Base-by-base conservation (phyloP, 2,329 filamentous ascomycete species). In the Leptographium galeiforme region DNA sequence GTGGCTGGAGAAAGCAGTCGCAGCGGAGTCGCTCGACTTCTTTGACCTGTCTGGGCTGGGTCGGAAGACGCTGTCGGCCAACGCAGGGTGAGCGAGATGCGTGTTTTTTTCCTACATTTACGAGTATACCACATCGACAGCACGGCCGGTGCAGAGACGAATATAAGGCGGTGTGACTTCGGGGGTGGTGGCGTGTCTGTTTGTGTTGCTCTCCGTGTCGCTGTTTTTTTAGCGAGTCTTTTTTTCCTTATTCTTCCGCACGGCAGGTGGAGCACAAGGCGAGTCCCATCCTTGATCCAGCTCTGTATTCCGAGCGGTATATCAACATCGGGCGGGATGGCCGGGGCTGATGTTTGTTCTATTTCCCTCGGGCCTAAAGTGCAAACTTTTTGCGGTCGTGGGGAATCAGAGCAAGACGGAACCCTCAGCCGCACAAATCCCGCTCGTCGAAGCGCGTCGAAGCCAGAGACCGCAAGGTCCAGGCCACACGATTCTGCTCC, bases 231-330 rank as follows among this genome's bases (percentile, higher is more conserved):
- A 51, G 50, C 56, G 52, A 40, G 49, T 56, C 2, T 48, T 43
- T 36, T 50, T 36, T 49, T 46, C 45, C 33, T 44, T 30, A 30
- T 40, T 51, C 46, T 48, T 52, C 78, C 81, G 81, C 81, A 81
- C 78, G 79, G 79, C 79, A 79, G 81, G 81, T 84, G 81, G 80
- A 84, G 81, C 79, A 78, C 80, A 84, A 84, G 81, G 81, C 78
- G 79, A 84, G 81, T 81, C 66, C 72, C 71, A 79, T 84, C 81
- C 81, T 84, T 84, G 80, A 75, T 63, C 65, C 70, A 73, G 76
- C 79, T 83, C 78, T 84, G 81, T 84, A 84, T 84, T 84, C 80
- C 78, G 80, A 82, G 81, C 81, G 81, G 79, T 78, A 84, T 57
- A 84, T 75, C 58, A 71, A 60, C 49, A 54, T 49, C 14, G 41